A percentile compares a stretch with the other conserved stretches of the same genome.
Evolutionary conservation across 495 filamentous ascomycete genomes (phyloP).

Genomic region (Aspergillus kassunensis): DNA sequence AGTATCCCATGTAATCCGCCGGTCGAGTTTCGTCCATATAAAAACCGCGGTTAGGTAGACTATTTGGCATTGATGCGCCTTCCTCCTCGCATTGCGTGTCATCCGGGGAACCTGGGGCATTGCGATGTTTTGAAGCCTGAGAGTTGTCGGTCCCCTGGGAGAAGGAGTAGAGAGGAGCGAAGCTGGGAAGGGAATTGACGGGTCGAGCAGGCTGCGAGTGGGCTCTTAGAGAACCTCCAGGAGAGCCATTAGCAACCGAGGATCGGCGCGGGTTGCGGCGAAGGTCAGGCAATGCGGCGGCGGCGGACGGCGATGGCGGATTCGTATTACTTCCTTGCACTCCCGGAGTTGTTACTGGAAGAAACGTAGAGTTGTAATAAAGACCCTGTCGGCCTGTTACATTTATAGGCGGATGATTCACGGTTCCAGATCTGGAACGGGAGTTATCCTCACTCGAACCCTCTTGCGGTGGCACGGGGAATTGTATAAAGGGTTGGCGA

Average conservation of each 20-base stretch:
- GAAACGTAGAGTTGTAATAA: constrained; percentile 48
- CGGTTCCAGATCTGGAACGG: constrained; percentile 38
- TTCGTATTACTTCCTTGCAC: constrained; percentile 54
- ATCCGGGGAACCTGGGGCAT: constrained; percentile 32
- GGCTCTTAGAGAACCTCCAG: constrained; percentile 52
- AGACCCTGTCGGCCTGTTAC: constrained; percentile 41
- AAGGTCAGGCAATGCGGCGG: constrained; percentile 49
- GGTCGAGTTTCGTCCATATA: constrained; percentile 45
- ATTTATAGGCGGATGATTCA: constrained; percentile 47
- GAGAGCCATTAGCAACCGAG: constrained; percentile 49
- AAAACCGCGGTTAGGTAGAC: constrained; percentile 35
- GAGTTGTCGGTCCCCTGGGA: constrained; percentile 33
- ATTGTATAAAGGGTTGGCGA: constrained; percentile 44
- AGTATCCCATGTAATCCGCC: constrained; percentile 65
- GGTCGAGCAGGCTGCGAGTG: constrained; percentile 64
- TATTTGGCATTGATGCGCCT: constrained; percentile 38
- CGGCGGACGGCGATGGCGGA: constrained; percentile 60
- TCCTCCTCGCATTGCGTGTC: constrained; percentile 41
- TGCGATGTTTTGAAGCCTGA: constrained; percentile 30
- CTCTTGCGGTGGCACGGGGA: constrained; percentile 41
- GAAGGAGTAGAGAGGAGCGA: constrained; percentile 37
- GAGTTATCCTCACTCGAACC: constrained; percentile 37
- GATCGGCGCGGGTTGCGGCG: constrained; percentile 55
- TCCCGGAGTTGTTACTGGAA: constrained; percentile 37
- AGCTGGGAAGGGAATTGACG: constrained; percentile 40